Evolutionary conservation across 2,329 filamentous ascomycete species (phyloP).

Genomic region (Fusarium armeniacum): DNA sequence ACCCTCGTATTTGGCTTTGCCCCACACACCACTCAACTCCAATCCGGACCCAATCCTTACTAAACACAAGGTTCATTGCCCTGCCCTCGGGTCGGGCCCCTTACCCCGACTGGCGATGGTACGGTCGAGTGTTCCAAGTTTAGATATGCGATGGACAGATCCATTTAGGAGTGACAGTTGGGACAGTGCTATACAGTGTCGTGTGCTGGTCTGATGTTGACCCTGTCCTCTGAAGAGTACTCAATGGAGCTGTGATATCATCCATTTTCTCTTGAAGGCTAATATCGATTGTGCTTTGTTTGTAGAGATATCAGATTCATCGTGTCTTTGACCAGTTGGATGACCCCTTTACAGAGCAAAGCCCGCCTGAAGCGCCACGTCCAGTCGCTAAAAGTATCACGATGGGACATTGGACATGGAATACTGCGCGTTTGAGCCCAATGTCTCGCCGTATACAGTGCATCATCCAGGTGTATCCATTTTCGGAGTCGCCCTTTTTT

Average conservation of each 20-base stretch:
- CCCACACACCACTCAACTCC: conserved; percentile 36
- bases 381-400: conserved; percentile 40
- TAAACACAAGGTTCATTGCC: conserved; percentile 42
- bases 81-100: conserved; percentile 37
- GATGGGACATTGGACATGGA: conserved; percentile 48
- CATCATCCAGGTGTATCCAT: conserved; percentile 34
- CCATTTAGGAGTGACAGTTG: conserved; percentile 35
- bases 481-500: conserved; percentile 43
- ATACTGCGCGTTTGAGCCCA: conserved; percentile 5
- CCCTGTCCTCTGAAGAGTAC: background rate
- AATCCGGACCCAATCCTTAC: conserved; percentile 40
- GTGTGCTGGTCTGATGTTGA: background rate
- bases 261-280: background rate
- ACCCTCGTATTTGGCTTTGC: conserved; percentile 41
- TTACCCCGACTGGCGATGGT: conserved; percentile 44
- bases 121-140: conserved; percentile 44
- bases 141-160: conserved; percentile 37
- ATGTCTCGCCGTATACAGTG: conserved; percentile 44
- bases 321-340: conserved; percentile 20
- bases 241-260: background rate
- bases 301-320: background rate
- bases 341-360: conserved; percentile 35
- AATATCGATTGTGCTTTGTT: background rate
- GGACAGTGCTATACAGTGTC: conserved; percentile 28
- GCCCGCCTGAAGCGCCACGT: conserved; percentile 37